Conservation (phyloP, 306 rosid genomes). For the Cercis canadensis region DNA sequence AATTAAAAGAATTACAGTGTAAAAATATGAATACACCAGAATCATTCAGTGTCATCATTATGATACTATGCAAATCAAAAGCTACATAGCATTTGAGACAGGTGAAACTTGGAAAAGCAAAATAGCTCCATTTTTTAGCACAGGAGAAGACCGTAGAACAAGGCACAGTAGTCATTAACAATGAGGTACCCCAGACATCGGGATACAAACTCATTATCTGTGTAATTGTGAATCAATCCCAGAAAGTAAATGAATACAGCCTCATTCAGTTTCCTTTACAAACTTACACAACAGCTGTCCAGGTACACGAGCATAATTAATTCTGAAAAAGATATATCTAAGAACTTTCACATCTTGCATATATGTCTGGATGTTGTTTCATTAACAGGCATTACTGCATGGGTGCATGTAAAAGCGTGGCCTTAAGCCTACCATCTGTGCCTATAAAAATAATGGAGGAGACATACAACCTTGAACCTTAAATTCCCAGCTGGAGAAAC, state of each 20-base stretch:
- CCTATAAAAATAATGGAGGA: neutral
- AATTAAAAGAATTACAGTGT: neutral
- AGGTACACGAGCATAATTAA: neutral
- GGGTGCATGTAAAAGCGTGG: neutral
- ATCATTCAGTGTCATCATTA: constrained; percentile 3
- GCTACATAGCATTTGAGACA: neutral
- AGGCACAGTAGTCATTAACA: neutral
- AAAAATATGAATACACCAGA: neutral
- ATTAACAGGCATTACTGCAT: neutral
- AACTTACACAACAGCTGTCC: neutral
- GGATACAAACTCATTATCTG: neutral
- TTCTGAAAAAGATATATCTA: neutral
- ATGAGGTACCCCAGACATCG: neutral
- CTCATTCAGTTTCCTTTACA: neutral
- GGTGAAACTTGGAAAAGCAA: neutral
- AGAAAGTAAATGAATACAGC: neutral
- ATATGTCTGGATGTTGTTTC: neutral
- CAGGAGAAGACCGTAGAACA: neutral
- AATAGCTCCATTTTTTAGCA: neutral
- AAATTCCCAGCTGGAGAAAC: constrained; percentile 58
- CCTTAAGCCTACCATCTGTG: neutral
- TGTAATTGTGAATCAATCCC: neutral
- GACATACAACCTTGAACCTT: constrained; percentile 68
- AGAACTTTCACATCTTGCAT: neutral
- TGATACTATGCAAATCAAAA: neutral